These are phyloP conservation scores for Cyamopsis tetragonoloba DNA, from an alignment of 306 rosid genomes.

Conservation along the genomic window DNA sequence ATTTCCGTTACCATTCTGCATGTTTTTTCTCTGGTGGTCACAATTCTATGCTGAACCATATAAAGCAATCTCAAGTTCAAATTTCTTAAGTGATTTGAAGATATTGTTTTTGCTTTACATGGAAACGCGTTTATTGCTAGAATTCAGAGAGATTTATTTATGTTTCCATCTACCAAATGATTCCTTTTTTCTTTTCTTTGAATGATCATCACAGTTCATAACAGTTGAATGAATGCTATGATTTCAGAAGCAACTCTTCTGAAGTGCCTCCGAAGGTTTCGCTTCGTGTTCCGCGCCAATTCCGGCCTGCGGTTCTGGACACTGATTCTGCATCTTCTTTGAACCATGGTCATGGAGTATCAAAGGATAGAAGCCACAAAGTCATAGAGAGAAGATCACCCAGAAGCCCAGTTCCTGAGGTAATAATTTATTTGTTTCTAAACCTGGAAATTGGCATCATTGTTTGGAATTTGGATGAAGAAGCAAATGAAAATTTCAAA, in stretches of 20 bases:
- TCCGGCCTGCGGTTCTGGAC: conserved; percentile 50
- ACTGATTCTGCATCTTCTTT: conserved; percentile 50
- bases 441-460: too few relatives aligned
- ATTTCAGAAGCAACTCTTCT: conserved; percentile 52
- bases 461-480: too few relatives aligned
- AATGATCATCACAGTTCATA: conserved; percentile 1
- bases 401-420: conserved; percentile 73
- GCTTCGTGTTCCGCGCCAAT: conserved; percentile 58
- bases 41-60: background rate
- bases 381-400: conserved; percentile 62
- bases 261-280: conserved; percentile 64
- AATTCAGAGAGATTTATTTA: background rate
- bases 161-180: background rate
- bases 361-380: conserved; percentile 76
- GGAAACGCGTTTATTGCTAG: conserved; percentile 15
- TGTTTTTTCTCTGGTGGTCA: too few relatives aligned
- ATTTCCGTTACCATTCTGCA: background rate
- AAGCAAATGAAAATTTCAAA: too few relatives aligned
- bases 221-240: background rate
- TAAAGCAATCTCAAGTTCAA: conserved; percentile 5
- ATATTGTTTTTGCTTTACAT: conserved; percentile 19
- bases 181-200: conserved; percentile 9
- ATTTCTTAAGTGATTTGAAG: background rate
- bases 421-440: background rate
- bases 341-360: conserved; percentile 37